phyloP scores from a whole-genome alignment of 768 basidiomycete genomes.

The Russula brevipes region DNA sequence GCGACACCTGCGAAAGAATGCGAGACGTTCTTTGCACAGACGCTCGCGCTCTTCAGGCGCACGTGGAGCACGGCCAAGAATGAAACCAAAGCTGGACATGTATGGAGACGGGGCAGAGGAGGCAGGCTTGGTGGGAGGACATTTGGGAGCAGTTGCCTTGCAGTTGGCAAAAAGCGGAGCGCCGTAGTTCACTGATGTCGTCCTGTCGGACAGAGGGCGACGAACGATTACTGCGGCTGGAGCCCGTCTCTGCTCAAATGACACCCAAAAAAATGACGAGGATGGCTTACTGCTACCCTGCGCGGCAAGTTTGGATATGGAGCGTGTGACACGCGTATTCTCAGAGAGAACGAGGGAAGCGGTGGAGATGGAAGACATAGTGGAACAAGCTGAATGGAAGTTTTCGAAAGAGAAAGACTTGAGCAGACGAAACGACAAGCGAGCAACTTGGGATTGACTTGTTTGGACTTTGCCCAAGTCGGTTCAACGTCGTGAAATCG shows the following conservation, averaged over 20 bases:
- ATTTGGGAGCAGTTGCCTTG: not conserved
- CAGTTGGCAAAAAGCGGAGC: not conserved
- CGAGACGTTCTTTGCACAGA: constrained; percentile 17
- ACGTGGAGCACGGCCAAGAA: not conserved
- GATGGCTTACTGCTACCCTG: constrained; percentile 2
- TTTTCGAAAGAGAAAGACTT: constrained; percentile 1
- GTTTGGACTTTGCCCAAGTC: not conserved
- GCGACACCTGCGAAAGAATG: constrained; percentile 9
- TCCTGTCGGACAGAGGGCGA: constrained; percentile 11
- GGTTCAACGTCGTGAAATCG: no score
- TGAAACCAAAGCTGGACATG: constrained; percentile 18
- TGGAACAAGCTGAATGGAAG: not conserved
- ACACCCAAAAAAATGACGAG: not conserved
- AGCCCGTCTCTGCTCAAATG: not conserved
- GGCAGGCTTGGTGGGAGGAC: not conserved
- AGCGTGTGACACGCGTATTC: constrained; percentile 19
- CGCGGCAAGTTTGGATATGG: constrained; percentile 4
- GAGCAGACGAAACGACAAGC: not conserved
- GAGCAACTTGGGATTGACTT: not conserved
- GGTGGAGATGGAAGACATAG: constrained; percentile 8
- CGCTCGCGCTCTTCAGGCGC: constrained; percentile 11
- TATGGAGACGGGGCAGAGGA: not conserved
- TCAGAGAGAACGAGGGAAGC: constrained; percentile 15
- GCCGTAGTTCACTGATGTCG: not conserved
- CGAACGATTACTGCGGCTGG: constrained; percentile 10